These are phyloP conservation scores for Podaxis sp. DNA, from an alignment of 768 basidiomycete genomes.

Conservation along the genomic window DNA sequence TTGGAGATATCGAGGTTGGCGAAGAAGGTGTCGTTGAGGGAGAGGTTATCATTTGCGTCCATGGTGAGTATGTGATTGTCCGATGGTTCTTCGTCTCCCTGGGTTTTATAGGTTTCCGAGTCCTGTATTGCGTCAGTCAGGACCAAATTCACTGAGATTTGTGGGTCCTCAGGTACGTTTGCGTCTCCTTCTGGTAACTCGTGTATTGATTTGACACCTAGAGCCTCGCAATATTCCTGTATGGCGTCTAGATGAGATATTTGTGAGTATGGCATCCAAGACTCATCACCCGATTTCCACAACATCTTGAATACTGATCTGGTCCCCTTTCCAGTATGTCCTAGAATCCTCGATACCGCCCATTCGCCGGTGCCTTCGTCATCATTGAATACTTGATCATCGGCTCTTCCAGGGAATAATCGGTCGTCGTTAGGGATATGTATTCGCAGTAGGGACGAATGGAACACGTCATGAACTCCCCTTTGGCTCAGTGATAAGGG, in stretches of 20 bases:
- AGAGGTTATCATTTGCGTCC: too few species aligned
- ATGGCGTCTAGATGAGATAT: neutral
- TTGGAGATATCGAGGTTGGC: too few species aligned
- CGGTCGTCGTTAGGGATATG: neutral
- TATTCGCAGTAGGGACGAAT: neutral
- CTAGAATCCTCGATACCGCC: neutral
- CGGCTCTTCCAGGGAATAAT: neutral
- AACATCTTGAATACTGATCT: neutral
- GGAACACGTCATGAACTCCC: neutral
- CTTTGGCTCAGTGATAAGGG: neutral
- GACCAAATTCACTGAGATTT: too few species aligned
- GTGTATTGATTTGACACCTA: too few species aligned
- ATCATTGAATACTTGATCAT: neutral
- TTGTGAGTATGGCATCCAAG: neutral
- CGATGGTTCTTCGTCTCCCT: too few species aligned
- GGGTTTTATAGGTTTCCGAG: too few species aligned
- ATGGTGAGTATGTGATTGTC: too few species aligned
- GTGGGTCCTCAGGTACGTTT: too few species aligned
- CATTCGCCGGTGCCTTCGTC: neutral
- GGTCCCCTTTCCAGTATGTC: neutral
- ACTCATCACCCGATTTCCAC: neutral
- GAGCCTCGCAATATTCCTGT: neutral
- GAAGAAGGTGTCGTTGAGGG: too few species aligned
- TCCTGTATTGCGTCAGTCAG: too few species aligned
- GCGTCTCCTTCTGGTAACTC: too few species aligned